A percentile compares a stretch with the other conserved stretches of the same genome.
These are phyloP conservation scores for Delphinella strobiligena DNA, from an alignment of 2,329 filamentous ascomycete genomes.

Conservation along the genomic window DNA sequence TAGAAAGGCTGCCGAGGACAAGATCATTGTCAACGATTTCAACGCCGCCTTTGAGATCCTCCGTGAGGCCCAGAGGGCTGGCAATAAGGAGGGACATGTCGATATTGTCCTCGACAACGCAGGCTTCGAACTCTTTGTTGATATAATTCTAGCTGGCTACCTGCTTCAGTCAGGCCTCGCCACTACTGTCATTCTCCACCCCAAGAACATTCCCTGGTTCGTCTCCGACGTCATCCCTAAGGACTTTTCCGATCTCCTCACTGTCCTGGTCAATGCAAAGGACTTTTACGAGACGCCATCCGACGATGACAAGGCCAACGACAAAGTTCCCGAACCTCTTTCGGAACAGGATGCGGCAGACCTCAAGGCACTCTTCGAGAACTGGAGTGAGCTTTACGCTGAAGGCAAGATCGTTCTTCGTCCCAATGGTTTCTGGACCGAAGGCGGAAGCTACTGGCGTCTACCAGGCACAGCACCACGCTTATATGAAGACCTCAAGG, in stretches of 20 bases:
- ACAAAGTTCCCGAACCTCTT: constrained; percentile 48
- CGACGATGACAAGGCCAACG: constrained; percentile 47
- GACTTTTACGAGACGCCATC: constrained; percentile 65
- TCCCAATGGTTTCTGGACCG: constrained; percentile 86
- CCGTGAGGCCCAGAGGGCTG: constrained; percentile 50
- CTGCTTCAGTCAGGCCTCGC: constrained; percentile 74
- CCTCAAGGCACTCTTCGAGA: constrained; percentile 64
- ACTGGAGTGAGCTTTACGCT: constrained; percentile 68
- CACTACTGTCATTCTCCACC: constrained; percentile 76
- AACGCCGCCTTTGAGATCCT: constrained; percentile 58
- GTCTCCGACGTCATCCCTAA: constrained; percentile 84
- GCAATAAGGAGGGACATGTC: constrained; percentile 57
- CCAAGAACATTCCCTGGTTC: constrained; percentile 96
- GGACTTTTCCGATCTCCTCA: constrained; percentile 75
- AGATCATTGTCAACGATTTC: constrained; percentile 84
- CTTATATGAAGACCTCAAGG: constrained; percentile 65
- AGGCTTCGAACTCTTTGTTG: constrained; percentile 93
- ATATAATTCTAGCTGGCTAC: constrained; percentile 84
- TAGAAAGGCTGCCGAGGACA: constrained; percentile 75
- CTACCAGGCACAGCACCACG: constrained; percentile 56
- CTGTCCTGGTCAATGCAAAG: constrained; percentile 64
- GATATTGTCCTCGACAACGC: constrained; percentile 96
- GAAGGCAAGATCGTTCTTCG: constrained; percentile 76
- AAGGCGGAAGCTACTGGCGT: constrained; percentile 77
- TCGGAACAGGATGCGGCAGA: constrained; percentile 55